Base-by-base conservation (phyloP, 2,329 filamentous ascomycete genomes). In the Penicillium sp. region DNA sequence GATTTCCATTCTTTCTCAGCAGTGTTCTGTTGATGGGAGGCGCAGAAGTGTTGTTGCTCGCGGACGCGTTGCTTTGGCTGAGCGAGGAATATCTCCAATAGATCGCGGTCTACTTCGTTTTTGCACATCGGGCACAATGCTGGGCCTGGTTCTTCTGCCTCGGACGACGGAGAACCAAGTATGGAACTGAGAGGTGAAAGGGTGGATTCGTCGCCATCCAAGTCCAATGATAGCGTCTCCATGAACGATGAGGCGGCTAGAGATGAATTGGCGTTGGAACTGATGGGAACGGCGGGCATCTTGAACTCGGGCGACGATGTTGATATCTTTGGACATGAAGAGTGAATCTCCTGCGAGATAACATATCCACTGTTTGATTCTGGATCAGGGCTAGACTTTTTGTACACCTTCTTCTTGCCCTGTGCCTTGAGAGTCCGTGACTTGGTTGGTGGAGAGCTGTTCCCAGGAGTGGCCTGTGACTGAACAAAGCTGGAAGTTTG, bases 121-220 rank as follows among this genome's bases (percentile, higher is more conserved):
- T 84, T 81, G 70, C 90, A 94, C 77, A 91, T 84, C 1, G 89
- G 87, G 69, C 90, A 94, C 22, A 78, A 66, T 11, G 80, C 68
- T 52, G 16, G 58, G 18, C 44, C 54, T 51, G 33, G 62, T 19
- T 44, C 51, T 10, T 22, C 41, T 35, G 18, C 59, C 13, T 69
- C 55, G 6, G 62, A 61, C 5, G 64, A 61, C 2, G 63, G 55
- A 4, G 70, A 73, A 61, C 75, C 74, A n/a, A 73, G 64, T 5
- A 69, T 58, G 7, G 72, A 72, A 58, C 70, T 73, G 16, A 75
- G 62, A 1, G 72, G 57, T 7, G 72, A 75, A 9, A 60, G 58
- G 4, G 54, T 54, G 2, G 64, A 68, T 37, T 70, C 63, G 27
- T 70, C 70, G 31, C 69, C 70, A 11, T 69, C 70, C 24, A 70